These are phyloP conservation scores for Rutstroemia sp. DNA, from an alignment of 2,329 filamentous ascomycete species.

Conservation along the genomic window DNA sequence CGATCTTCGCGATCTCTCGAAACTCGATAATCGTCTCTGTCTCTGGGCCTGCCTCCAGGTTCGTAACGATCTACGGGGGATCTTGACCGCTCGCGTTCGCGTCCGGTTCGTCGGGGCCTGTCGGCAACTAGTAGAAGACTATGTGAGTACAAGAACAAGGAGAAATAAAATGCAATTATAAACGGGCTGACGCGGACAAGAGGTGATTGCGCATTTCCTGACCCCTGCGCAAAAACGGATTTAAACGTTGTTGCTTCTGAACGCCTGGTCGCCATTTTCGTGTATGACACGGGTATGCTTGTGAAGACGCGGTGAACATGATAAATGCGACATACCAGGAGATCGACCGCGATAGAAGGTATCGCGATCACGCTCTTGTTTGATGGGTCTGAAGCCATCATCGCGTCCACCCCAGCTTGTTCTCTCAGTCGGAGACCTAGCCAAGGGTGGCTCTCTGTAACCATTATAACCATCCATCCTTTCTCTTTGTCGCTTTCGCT, in stretches of 20 bases:
- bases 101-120: conserved; percentile 40
- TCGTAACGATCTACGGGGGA: conserved; percentile 67
- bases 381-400: conserved; percentile 14
- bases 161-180: conserved; percentile 13
- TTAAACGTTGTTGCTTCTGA: too few species aligned
- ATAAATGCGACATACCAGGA: conserved; percentile 50
- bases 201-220: background rate
- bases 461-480: conserved; percentile 12
- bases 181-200: background rate
- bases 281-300: background rate
- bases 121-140: conserved; percentile 41
- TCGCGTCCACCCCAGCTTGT: conserved; percentile 29
- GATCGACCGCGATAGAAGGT: conserved; percentile 60
- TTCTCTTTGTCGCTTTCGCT: conserved; percentile 2
- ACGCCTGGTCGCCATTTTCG: background rate
- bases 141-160: conserved; percentile 15
- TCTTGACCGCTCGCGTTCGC: conserved; percentile 64
- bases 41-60: conserved; percentile 47
- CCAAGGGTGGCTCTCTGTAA: conserved; percentile 27
- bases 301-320: background rate
- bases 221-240: too few species aligned
- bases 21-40: conserved; percentile 57
- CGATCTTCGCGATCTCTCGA: conserved; percentile 50
- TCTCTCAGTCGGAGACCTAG: conserved; percentile 29
- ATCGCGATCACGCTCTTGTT: conserved; percentile 43